Conservation (phyloP, 768 basidiomycete species). For the Hypsizygus marmoreus region DNA sequence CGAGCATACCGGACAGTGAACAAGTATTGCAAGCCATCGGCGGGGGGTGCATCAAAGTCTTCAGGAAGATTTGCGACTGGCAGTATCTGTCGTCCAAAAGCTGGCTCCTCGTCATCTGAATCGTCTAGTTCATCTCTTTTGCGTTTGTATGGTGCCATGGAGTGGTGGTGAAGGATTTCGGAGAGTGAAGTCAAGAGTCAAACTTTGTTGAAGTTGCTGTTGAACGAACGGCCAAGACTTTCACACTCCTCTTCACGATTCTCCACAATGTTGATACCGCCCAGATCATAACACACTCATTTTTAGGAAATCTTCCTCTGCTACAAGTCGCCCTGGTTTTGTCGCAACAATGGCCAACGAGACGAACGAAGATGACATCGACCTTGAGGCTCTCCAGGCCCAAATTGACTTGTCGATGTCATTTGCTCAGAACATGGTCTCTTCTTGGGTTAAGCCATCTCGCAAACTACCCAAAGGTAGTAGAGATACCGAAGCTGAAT, state of each 20-base stretch:
- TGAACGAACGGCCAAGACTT: too few species aligned
- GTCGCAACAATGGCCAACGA: slow-evolving; percentile 21
- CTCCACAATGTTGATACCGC: too few species aligned
- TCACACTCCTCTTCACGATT: too few species aligned
- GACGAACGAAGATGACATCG: slow-evolving; percentile 56
- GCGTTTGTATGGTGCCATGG: slow-evolving; percentile 48
- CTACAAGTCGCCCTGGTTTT: background rate
- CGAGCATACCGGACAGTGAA: slow-evolving; percentile 72
- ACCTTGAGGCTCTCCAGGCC: slow-evolving; percentile 73
- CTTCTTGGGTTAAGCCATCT: slow-evolving; percentile 74
- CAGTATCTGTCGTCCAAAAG: slow-evolving; percentile 69
- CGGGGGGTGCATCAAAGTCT: slow-evolving; percentile 64
- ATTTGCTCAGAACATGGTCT: slow-evolving; percentile 68
- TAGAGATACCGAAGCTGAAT: slow-evolving; percentile 49
- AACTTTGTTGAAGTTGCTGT: too few species aligned
- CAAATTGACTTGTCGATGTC: slow-evolving; percentile 82
- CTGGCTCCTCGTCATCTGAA: slow-evolving; percentile 61
- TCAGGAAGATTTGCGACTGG: slow-evolving; percentile 81
- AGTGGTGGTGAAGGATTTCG: background rate
- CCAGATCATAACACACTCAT: background rate
- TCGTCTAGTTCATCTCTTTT: slow-evolving; percentile 52
- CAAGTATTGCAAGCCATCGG: slow-evolving; percentile 78
- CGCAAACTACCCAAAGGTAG: slow-evolving; percentile 37
- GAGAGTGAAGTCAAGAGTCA: background rate
- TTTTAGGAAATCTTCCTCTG: slow-evolving; percentile 1